Evolutionary conservation across 2,329 filamentous ascomycete species (phyloP).

Genomic region (Nigrospora osmanthi): DNA sequence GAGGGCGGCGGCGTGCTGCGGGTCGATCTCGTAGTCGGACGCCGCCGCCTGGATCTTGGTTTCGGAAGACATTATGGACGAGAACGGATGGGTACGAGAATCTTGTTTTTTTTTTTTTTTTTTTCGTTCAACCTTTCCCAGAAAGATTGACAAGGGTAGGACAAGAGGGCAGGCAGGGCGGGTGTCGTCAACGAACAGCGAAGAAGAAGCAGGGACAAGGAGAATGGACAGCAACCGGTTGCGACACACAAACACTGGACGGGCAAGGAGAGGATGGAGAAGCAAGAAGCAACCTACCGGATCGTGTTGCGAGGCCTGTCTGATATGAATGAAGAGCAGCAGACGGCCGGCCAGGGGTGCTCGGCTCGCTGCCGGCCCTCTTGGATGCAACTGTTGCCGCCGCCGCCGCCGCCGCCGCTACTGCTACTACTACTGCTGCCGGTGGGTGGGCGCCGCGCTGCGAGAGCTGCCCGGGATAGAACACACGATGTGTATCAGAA

Average conservation of each 20-base stretch:
- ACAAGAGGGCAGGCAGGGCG: background rate
- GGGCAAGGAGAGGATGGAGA: conserved; percentile 3
- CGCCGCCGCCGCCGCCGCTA: background rate
- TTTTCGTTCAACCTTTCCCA: conserved; percentile 10
- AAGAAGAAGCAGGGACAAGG: conserved; percentile 2
- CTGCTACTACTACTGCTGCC: background rate
- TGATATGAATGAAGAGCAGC: conserved; percentile 14
- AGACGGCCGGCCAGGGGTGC: conserved; percentile 9
- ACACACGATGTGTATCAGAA: background rate
- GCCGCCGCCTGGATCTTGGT: conserved; percentile 31
- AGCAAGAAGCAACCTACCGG: conserved; percentile 8
- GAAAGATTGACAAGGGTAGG: conserved; percentile 6
- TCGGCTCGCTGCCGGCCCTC: conserved; percentile 3
- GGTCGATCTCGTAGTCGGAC: conserved; percentile 42
- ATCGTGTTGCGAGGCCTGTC: conserved; percentile 9
- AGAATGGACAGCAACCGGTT: conserved; percentile 2
- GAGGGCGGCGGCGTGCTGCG: conserved; percentile 27
- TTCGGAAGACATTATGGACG: conserved; percentile 20
- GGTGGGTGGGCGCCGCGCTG: background rate
- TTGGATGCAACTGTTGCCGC: background rate
- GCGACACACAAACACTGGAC: conserved; percentile 3
- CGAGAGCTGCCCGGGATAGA: conserved; percentile 5
- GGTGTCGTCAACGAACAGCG: background rate
- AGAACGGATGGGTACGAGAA: background rate
- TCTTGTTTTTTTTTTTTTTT: conserved; percentile 3